Conservation (phyloP, 306 rosid genomes). For the Acacia confusa region DNA sequence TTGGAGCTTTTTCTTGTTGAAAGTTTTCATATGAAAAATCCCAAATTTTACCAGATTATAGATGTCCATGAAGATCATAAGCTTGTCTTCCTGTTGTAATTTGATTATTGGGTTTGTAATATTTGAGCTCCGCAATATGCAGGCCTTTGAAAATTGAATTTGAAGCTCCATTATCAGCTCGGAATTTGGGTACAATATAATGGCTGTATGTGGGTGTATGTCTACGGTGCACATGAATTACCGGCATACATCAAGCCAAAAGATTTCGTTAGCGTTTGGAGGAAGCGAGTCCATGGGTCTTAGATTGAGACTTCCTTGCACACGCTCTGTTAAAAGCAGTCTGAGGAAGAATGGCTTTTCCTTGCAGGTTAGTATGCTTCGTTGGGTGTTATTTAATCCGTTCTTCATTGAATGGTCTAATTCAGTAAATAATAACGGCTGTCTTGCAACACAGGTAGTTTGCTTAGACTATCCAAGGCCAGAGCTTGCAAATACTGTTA, state of each 20-base stretch:
- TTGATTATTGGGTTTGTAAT: not conserved
- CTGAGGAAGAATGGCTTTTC: constrained; percentile 43
- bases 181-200: constrained; percentile 34
- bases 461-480: constrained; percentile 93
- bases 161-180: not conserved
- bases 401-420: constrained; percentile 1
- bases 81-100: not conserved
- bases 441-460: constrained; percentile 47
- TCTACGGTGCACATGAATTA: constrained; percentile 58
- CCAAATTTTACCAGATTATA: not conserved
- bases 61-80: not conserved
- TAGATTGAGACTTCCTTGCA: constrained; percentile 32
- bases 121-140: not conserved
- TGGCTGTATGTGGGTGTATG: constrained; percentile 63
- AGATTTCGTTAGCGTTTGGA: constrained; percentile 49
- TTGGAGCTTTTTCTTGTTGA: not conserved
- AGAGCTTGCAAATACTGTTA: constrained; percentile 68
- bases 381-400: not conserved
- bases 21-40: not conserved
- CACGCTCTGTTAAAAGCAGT: constrained; percentile 32
- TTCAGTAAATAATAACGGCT: not conserved
- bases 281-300: constrained; percentile 55
- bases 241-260: constrained; percentile 23
- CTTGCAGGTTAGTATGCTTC: constrained; percentile 46
- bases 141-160: constrained; percentile 5